Conservation (phyloP, 1,284 basidiomycete genomes). For the Trichosporon asahii region DNA sequence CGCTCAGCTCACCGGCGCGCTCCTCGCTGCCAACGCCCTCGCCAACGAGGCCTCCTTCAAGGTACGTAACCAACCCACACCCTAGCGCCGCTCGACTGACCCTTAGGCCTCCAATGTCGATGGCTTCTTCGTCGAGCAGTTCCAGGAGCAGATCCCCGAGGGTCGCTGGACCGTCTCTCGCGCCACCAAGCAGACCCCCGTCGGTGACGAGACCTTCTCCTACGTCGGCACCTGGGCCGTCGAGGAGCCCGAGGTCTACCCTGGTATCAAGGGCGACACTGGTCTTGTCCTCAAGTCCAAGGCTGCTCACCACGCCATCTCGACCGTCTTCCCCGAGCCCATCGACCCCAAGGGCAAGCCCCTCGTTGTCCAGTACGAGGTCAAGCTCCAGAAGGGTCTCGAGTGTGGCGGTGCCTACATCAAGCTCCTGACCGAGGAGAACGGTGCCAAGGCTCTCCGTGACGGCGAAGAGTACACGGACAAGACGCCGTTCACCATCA, state of each 20-base stretch:
- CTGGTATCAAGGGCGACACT: slow-evolving; percentile 70
- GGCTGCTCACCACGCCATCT: slow-evolving; percentile 78
- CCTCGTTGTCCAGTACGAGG: slow-evolving; percentile 96
- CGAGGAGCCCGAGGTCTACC: slow-evolving; percentile 76
- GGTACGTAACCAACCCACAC: slow-evolving; percentile 29
- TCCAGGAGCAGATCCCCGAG: slow-evolving; percentile 67
- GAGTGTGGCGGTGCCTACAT: slow-evolving; percentile 99
- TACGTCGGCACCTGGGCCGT: slow-evolving; percentile 97
- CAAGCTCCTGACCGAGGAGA: slow-evolving; percentile 71
- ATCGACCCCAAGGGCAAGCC: slow-evolving; percentile 83
- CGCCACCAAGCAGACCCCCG: slow-evolving; percentile 94
- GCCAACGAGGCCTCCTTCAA: slow-evolving; percentile 43
- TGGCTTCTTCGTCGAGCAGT: slow-evolving; percentile 97
- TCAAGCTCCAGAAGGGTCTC: slow-evolving; percentile 98
- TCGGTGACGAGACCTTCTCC: slow-evolving; percentile 88
- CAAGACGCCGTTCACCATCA: slow-evolving; percentile 95
- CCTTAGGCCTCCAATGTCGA: slow-evolving; percentile 71
- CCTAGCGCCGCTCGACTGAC: slow-evolving; percentile 14
- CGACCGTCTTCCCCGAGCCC: slow-evolving; percentile 71
- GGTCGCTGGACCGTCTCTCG: slow-evolving; percentile 93
- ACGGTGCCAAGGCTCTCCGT: slow-evolving; percentile 70
- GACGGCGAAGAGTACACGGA: slow-evolving; percentile 92
- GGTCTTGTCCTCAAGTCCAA: slow-evolving; percentile 76
- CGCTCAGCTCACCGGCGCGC: slow-evolving; percentile 39
- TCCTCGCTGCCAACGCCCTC: slow-evolving; percentile 38